A percentile compares a stretch with the other conserved stretches of the same genome.
These are phyloP conservation scores for Suillus ampliporus DNA, from an alignment of 768 basidiomycete species.

Conservation along the genomic window DNA sequence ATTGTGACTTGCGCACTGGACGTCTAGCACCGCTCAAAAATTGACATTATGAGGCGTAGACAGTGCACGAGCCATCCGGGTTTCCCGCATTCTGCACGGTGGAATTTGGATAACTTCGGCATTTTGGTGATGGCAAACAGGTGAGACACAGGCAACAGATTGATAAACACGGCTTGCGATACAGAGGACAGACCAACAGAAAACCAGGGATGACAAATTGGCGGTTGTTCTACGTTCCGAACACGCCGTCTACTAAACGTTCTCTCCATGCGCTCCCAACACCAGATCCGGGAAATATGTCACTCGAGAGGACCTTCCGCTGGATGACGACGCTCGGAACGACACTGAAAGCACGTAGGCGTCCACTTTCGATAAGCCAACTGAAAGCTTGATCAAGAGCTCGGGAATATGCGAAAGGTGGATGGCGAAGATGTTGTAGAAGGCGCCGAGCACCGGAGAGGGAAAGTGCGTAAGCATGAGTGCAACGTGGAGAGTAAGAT, in stretches of 20 bases:
- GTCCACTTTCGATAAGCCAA: conserved; percentile 64
- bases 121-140: neutral
- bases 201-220: neutral
- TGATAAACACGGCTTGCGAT: neutral
- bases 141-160: neutral
- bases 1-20: no score
- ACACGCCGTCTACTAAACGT: conserved; percentile 51
- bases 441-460: conserved; percentile 63
- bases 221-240: conserved; percentile 27
- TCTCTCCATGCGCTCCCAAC: conserved; percentile 65
- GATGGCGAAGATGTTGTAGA: conserved; percentile 59
- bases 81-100: neutral
- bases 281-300: conserved; percentile 47
- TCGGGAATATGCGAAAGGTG: conserved; percentile 77
- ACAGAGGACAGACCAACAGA: neutral
- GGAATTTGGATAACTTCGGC: neutral
- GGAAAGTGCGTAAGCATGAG: conserved; percentile 68
- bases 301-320: conserved; percentile 60
- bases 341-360: conserved; percentile 64
- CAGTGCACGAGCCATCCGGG: neutral
- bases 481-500: conserved; percentile 68
- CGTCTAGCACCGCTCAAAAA: no score
- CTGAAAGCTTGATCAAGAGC: conserved; percentile 76
- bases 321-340: conserved; percentile 74
- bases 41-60: neutral